phyloP scores from a whole-genome alignment of 352 stramenopile species.

The Globisporangium recalcitrans region DNA sequence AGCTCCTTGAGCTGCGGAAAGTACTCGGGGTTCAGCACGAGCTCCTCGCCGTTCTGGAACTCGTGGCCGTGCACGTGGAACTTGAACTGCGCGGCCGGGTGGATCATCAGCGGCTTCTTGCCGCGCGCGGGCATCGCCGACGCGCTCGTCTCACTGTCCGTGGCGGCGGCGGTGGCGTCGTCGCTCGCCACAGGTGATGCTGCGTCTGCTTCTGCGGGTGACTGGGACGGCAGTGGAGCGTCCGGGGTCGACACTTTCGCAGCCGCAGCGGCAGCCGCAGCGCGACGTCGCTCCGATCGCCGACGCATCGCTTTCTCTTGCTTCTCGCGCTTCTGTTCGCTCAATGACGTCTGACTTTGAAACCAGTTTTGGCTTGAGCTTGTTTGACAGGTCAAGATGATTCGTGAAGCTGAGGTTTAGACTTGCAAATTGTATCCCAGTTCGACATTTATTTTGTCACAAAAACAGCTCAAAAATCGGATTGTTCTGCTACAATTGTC shows the following conservation, averaged over 20 bases:
- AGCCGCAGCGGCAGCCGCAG: constrained; percentile 28
- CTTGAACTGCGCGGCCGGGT: constrained; percentile 62
- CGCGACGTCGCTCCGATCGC: constrained; percentile 44
- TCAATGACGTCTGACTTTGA: constrained; percentile 1
- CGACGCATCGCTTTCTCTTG: constrained; percentile 30
- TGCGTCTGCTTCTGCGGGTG: constrained; percentile 17
- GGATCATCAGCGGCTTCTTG: constrained; percentile 43
- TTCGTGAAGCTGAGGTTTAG: too few species aligned
- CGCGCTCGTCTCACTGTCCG: not conserved
- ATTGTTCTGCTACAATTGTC: not conserved
- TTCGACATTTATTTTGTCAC: not conserved
- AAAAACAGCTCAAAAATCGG: not conserved
- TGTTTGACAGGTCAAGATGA: too few species aligned
- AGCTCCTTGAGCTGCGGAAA: constrained; percentile 75
- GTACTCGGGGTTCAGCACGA: constrained; percentile 76
- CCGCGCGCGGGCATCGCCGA: constrained; percentile 1
- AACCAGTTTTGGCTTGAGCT: not conserved
- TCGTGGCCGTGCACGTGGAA: constrained; percentile 79
- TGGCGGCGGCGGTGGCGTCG: not conserved
- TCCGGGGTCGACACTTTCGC: constrained; percentile 14
- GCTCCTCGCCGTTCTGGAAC: constrained; percentile 76
- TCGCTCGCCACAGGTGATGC: not conserved
- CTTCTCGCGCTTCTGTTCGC: constrained; percentile 27
- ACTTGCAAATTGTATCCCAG: not conserved
- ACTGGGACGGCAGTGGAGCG: not conserved